Evolutionary conservation across 805 yeast species (phyloP).

Genomic region (Yarrowia alimentaria): DNA sequence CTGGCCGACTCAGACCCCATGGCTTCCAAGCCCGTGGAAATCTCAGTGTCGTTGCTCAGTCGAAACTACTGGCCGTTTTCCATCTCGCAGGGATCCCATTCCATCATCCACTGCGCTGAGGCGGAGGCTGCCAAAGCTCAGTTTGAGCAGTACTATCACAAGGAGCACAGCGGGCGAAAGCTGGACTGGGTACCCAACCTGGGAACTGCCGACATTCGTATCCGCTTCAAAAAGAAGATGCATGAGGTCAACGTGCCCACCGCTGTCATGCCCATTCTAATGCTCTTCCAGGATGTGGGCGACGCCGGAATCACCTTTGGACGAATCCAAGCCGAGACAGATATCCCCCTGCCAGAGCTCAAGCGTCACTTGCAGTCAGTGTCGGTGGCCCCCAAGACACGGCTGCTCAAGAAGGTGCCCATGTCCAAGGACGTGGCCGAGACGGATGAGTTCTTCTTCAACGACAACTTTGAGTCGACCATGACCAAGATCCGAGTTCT

Average conservation of each 20-base stretch:
- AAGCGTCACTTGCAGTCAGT: slow-evolving; percentile 77
- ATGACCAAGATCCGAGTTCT: slow-evolving; percentile 69
- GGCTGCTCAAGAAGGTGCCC: slow-evolving; percentile 72
- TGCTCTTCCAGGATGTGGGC: slow-evolving; percentile 62
- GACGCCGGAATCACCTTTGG: slow-evolving; percentile 51
- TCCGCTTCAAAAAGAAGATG: slow-evolving; percentile 62
- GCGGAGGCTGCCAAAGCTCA: slow-evolving; percentile 45
- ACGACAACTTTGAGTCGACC: slow-evolving; percentile 66
- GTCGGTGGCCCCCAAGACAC: slow-evolving; percentile 76
- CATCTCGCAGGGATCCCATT: slow-evolving; percentile 35
- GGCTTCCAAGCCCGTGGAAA: slow-evolving; percentile 36
- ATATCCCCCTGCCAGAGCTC: slow-evolving; percentile 71
- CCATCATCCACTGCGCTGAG: slow-evolving; percentile 30
- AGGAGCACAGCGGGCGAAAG: slow-evolving; percentile 56
- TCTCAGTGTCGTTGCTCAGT: slow-evolving; percentile 57
- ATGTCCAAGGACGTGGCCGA: slow-evolving; percentile 67
- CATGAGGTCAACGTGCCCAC: slow-evolving; percentile 82
- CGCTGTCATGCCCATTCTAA: slow-evolving; percentile 72
- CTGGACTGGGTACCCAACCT: slow-evolving; percentile 78
- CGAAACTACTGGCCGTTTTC: slow-evolving; percentile 69
- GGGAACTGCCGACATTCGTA: slow-evolving; percentile 78
- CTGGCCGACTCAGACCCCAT: slow-evolving; percentile 3
- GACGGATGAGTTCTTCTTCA: slow-evolving; percentile 64
- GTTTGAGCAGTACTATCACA: slow-evolving; percentile 54
- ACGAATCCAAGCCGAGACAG: slow-evolving; percentile 63